Percentiles rank a stretch among this genome's conserved stretches.
Conservation (phyloP, 225 moss, liverwort and hornwort genomes). For the Pseudisothecium myosuroides region DNA sequence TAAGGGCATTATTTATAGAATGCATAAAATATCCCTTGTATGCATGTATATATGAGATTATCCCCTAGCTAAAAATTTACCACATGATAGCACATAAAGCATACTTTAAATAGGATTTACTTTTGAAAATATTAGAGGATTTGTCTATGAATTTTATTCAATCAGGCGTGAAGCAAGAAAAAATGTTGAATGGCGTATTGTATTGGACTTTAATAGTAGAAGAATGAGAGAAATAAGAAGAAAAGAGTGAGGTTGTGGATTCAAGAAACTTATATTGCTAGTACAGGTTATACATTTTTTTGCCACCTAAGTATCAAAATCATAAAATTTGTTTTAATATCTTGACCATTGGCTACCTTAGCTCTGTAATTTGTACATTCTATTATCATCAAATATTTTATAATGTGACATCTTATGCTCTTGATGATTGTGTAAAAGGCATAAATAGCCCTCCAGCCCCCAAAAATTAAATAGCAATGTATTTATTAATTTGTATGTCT, state of each 20-base stretch:
- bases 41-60: neutral
- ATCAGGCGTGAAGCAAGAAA: accelerated
- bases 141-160: neutral
- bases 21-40: neutral
- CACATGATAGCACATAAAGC: neutral
- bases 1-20: too few species aligned
- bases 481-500: neutral
- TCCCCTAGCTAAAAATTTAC: neutral
- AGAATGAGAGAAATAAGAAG: neutral
- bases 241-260: neutral
- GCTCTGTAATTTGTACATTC: neutral
- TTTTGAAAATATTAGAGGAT: neutral
- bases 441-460: too few species aligned
- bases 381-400: neutral
- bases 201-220: neutral
- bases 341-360: neutral
- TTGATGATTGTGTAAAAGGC: too few species aligned
- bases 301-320: neutral
- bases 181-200: neutral
- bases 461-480: too few species aligned
- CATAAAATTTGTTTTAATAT: neutral
- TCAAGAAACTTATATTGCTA: neutral
- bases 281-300: neutral
- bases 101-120: neutral
- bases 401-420: too few species aligned